Conservation (phyloP, 176 grass and related monocot species). For the Calamus simplicifolius region DNA sequence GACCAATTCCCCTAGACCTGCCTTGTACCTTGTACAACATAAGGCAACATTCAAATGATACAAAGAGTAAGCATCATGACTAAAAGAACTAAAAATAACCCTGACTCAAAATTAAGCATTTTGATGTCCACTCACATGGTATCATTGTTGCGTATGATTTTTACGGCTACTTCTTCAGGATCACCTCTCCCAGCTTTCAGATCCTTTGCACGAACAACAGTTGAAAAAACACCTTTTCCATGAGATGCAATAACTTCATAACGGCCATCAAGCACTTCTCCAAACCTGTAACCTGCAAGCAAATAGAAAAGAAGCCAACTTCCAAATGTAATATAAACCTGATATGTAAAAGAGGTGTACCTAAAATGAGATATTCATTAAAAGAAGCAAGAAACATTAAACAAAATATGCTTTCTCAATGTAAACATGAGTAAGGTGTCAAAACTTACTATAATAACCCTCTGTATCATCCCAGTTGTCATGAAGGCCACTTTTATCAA, state of each 20-base stretch:
- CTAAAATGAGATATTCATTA: too few relatives aligned
- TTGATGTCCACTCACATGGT: conserved; percentile 67
- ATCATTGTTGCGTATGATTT: conserved; percentile 99
- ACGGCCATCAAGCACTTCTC: conserved; percentile 83
- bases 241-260: conserved; percentile 90
- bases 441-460: conserved; percentile 88
- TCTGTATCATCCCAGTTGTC: conserved; percentile 99
- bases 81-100: too few relatives aligned
- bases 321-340: too few relatives aligned
- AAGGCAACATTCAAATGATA: too few relatives aligned
- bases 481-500: conserved; percentile 71
- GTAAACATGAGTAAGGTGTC: conserved; percentile 7
- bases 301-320: background rate
- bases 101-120: background rate
- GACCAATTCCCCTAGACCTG: conserved; percentile 82
- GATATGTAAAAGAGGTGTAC: too few relatives aligned
- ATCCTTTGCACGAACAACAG: conserved; percentile 89
- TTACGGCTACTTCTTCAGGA: conserved; percentile 88
- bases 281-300: conserved; percentile 61
- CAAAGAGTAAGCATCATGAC: too few relatives aligned
- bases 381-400: too few relatives aligned
- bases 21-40: conserved; percentile 61
- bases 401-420: too few relatives aligned
- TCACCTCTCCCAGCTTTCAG: conserved; percentile 82
- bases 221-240: conserved; percentile 97